Conservation (phyloP, 306 rosid species). For the Pyrus bretschneideri region DNA sequence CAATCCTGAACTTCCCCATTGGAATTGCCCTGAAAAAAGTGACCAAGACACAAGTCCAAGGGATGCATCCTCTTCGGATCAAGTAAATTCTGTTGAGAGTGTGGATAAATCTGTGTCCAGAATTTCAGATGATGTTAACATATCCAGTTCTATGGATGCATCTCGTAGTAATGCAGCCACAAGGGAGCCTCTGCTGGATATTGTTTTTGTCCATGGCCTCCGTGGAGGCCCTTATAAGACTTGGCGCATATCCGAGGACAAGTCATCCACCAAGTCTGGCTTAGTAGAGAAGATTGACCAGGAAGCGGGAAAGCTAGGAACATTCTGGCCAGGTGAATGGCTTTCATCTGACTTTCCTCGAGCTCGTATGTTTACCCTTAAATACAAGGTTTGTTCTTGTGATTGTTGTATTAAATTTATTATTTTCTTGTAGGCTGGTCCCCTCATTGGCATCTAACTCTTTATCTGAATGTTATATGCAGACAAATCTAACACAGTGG, state of each 20-base stretch:
- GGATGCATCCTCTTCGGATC: conserved; percentile 20
- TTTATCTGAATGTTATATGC: conserved; percentile 29
- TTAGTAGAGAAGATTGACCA: conserved; percentile 94
- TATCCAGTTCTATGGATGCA: conserved; percentile 29
- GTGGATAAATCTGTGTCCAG: conserved; percentile 25
- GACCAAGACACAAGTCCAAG: conserved; percentile 24
- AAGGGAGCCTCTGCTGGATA: conserved; percentile 42
- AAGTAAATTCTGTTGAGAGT: conserved; percentile 20
- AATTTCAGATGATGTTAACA: conserved; percentile 26
- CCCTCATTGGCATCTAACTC: conserved; percentile 31
- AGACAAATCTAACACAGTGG: conserved; percentile 95
- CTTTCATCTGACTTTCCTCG: conserved; percentile 79
- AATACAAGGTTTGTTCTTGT: conserved; percentile 70
- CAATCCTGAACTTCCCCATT: conserved; percentile 81
- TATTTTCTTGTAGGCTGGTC: not conserved
- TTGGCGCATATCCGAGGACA: conserved; percentile 94
- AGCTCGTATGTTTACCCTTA: conserved; percentile 81
- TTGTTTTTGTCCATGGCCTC: conserved; percentile 89
- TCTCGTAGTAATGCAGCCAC: conserved; percentile 23
- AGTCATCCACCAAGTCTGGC: conserved; percentile 68
- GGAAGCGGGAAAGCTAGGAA: conserved; percentile 93
- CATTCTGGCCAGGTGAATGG: conserved; percentile 99
- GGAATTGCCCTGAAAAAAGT: conserved; percentile 53
- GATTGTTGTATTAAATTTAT: not conserved
- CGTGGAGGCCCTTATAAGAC: conserved; percentile 91